These are phyloP conservation scores for Dipodascopsis tothii DNA, from an alignment of 805 yeast species.

Conservation along the genomic window DNA sequence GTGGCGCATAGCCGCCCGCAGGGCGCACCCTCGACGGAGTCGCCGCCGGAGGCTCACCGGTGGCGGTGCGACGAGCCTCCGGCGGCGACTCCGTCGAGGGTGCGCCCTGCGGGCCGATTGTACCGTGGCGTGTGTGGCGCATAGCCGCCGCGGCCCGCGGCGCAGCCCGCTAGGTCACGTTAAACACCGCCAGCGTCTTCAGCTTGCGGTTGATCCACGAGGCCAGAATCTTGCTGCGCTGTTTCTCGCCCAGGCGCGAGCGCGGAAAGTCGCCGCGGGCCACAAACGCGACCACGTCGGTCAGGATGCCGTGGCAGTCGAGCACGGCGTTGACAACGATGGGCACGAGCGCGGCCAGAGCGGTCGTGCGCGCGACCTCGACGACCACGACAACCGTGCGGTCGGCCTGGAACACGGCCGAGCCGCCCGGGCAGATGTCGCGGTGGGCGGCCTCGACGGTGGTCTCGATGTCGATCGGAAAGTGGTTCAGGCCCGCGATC, in stretches of 20 bases:
- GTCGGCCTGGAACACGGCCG: conserved; percentile 70
- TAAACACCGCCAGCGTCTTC: conserved; percentile 22
- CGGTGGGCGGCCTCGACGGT: conserved; percentile 50
- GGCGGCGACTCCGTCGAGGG: no score
- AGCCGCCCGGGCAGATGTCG: conserved; percentile 35
- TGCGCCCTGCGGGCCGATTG: no score
- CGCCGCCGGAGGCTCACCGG: no score
- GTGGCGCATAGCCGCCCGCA: no score
- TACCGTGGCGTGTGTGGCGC: no score
- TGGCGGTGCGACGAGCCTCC: no score
- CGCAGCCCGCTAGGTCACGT: conserved; percentile 11
- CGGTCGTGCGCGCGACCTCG: conserved; percentile 46
- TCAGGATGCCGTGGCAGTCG: conserved; percentile 69
- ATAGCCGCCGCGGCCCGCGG: no score
- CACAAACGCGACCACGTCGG: conserved; percentile 79
- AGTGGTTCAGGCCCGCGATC: conserved; percentile 81
- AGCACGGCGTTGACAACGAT: conserved; percentile 71
- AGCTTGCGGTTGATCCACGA: conserved; percentile 48
- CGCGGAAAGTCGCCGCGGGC: conserved; percentile 55
- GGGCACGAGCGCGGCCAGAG: conserved; percentile 71
- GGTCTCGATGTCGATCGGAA: conserved; percentile 74
- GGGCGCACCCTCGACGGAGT: no score
- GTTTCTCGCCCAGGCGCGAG: conserved; percentile 67
- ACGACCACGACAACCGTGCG: conserved; percentile 70
- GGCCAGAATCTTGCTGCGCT: conserved; percentile 59